Conservation (phyloP, 148 eudicot genomes). For the Camellia granthamiana region DNA sequence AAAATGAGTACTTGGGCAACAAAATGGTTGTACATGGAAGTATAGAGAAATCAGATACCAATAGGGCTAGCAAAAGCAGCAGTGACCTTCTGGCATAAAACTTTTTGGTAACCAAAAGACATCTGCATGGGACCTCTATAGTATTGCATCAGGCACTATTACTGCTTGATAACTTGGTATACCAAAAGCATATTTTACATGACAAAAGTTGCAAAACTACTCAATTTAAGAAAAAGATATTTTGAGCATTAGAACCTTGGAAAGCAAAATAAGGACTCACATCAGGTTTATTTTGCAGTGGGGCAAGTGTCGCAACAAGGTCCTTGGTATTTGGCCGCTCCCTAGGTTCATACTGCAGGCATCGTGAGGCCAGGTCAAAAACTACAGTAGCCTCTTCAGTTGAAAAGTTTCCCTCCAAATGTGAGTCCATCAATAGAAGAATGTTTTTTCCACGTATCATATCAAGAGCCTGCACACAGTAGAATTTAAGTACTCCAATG, state of each 20-base stretch:
- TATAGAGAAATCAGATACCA: neutral
- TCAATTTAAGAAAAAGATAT: neutral
- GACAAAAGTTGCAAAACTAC: neutral
- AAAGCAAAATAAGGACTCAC: constrained; percentile 37
- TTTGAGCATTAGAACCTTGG: neutral
- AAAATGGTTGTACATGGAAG: neutral
- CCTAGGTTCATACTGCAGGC: constrained; percentile 92
- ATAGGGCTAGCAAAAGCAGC: neutral
- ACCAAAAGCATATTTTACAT: neutral
- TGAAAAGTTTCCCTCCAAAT: constrained; percentile 90
- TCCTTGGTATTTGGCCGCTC: constrained; percentile 86
- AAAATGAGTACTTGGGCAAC: neutral
- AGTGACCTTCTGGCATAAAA: neutral
- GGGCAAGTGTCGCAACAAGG: constrained; percentile 64
- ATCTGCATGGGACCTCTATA: neutral
- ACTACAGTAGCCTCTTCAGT: constrained; percentile 85
- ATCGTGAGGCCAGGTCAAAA: constrained; percentile 85
- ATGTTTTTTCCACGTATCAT: constrained; percentile 93
- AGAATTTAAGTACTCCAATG: constrained; percentile 8
- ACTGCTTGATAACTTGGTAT: neutral
- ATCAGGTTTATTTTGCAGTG: constrained; percentile 65
- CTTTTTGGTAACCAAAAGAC: neutral
- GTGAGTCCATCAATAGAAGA: constrained; percentile 79
- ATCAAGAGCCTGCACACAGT: constrained; percentile 73
- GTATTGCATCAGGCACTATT: neutral